Base-by-base conservation (phyloP, 345 rosid genomes). In the Eucalyptus sideroxylon region DNA sequence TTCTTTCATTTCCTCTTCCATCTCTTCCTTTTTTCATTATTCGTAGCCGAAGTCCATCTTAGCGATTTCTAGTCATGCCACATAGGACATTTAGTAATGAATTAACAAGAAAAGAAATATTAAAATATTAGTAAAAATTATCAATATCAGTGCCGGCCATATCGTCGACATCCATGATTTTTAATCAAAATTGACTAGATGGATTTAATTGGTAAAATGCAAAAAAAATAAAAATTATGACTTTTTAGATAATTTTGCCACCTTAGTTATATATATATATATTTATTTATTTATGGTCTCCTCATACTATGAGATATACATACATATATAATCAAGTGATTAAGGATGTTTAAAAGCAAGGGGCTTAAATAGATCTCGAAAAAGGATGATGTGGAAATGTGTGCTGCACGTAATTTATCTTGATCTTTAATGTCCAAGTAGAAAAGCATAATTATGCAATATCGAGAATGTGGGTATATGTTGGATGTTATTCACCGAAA, bases 11-110 rank as follows among this genome's bases (percentile, higher is more conserved):
- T 34, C 19, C 2, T 3, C 81, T 69, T 69, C 44, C 44, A 17
- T 2, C 44, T 69, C 6, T 69, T 34, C 26, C 42, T 69, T 34
- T 19, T 34, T 69, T 34, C 6, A 30, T 17, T 34, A 56, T 56
- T 1, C 0, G 3, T 0, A 53, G 5, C 59, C 0, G 0, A 1
- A 53, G 59, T 2, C 59, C 26, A 19, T 19, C 0, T 8, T 2
- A 53, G 1, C 0, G 26, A 53, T 19, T 53, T 53, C 59, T 2
- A 53, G 26, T 53, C 5, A 9, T 19, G 11, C 26, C 59, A 53
- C 1, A 53, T 19, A 56, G 6, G 30, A 56, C 1, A 1, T 10
- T 3, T 24, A 10, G 30, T 5, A 56, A 56, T 24, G 30, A 56
- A 56, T 56, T 56, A 24, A 5, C 13, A 56, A 56, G 0, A 23